A percentile compares a stretch with the other conserved stretches of the same genome.
Conservation (phyloP, 768 basidiomycete species). For the Rhodotorula kratochvilovae region DNA sequence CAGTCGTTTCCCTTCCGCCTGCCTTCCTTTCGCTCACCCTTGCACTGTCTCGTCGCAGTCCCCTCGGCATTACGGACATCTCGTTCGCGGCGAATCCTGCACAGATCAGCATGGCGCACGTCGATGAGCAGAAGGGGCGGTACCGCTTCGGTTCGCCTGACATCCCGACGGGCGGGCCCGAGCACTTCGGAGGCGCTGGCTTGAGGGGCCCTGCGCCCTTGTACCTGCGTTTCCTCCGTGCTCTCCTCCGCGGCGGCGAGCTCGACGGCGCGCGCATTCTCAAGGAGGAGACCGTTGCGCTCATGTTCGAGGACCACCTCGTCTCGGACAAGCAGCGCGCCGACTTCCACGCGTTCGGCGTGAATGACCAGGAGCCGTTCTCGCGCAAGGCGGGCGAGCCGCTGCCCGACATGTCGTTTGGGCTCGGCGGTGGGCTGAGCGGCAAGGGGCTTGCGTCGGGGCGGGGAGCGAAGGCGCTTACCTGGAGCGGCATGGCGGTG, state of each 20-base stretch:
- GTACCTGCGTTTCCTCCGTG: constrained; percentile 42
- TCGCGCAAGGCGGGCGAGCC: not conserved
- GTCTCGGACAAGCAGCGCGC: not conserved
- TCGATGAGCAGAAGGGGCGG: not conserved
- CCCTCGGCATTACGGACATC: constrained; percentile 43
- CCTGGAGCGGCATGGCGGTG: constrained; percentile 26
- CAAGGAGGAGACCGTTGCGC: constrained; percentile 19
- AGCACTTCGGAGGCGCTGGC: constrained; percentile 38
- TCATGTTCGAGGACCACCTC: constrained; percentile 25
- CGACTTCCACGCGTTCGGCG: not conserved
- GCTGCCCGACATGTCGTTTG: not conserved
- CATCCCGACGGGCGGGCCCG: constrained; percentile 14
- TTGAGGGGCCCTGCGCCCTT: constrained; percentile 41
- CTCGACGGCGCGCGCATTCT: constrained; percentile 13
- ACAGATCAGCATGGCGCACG: constrained; percentile 5
- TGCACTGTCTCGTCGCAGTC: constrained; percentile 14
- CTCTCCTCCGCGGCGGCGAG: constrained; percentile 38
- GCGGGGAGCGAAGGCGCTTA: not conserved
- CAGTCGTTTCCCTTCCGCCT: no score
- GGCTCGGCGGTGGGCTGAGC: constrained; percentile 13
- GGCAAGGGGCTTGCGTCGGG: constrained; percentile 10
- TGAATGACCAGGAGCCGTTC: constrained; percentile 1
- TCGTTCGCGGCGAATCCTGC: constrained; percentile 38
- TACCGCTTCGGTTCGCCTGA: constrained; percentile 23
- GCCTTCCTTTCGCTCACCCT: not conserved